A percentile compares a stretch with the other conserved stretches of the same genome.
phyloP scores from a whole-genome alignment of 2,329 filamentous ascomycete genomes.

The Aureobasidium sp. region DNA sequence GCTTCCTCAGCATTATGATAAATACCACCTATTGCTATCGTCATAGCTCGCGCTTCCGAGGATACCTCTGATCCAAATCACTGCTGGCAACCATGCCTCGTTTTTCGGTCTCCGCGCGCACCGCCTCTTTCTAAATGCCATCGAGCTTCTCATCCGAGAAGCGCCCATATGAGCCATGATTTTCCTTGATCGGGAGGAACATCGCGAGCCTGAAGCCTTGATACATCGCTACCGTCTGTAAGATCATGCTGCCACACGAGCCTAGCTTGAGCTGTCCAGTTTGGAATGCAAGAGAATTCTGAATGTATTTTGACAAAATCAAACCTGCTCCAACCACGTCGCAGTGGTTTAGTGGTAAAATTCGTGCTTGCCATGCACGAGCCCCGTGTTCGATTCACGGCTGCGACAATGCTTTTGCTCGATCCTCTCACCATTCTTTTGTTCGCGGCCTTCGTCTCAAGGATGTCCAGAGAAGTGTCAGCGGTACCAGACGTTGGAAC shows the following conservation, averaged over 20 bases:
- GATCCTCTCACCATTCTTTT: background rate
- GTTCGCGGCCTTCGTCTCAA: background rate
- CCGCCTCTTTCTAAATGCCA: background rate
- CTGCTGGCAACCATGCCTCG: background rate
- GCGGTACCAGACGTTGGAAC: background rate
- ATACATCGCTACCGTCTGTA: too few relatives aligned
- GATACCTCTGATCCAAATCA: background rate
- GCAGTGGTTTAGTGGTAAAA: slow-evolving; percentile 15
- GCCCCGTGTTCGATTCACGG: slow-evolving; percentile 15
- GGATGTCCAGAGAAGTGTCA: background rate
- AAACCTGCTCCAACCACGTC: too few relatives aligned
- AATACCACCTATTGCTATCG: background rate
- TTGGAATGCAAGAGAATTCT: too few relatives aligned
- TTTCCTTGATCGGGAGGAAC: background rate
- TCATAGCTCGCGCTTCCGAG: background rate
- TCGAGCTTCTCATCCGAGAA: too few relatives aligned
- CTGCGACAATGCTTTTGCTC: slow-evolving; percentile 3
- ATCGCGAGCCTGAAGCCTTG: background rate
- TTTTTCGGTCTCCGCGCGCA: background rate
- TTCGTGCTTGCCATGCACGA: slow-evolving; percentile 14
- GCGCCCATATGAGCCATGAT: background rate
- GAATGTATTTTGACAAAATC: too few relatives aligned
- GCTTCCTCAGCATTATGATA: background rate
- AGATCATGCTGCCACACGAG: too few relatives aligned
- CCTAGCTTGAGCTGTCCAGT: too few relatives aligned